phyloP scores from a whole-genome alignment of 371 early-diverging fungal genomes.

The Mycotypha africana region DNA sequence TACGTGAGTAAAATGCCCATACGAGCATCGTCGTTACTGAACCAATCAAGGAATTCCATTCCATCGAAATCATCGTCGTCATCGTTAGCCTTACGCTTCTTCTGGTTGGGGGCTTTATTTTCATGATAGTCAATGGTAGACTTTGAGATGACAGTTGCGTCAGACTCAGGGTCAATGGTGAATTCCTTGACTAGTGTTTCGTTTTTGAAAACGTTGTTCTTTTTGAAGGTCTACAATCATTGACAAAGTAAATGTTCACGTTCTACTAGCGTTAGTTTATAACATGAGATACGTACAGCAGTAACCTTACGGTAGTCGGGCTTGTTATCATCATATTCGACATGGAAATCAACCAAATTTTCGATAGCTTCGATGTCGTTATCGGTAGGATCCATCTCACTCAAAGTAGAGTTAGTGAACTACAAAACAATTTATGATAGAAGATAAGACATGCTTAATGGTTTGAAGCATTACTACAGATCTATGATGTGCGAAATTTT shows the following conservation, averaged over 20 bases:
- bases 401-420: slow-evolving; percentile 35
- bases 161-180: slow-evolving; percentile 36
- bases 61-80: slow-evolving; percentile 23
- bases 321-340: slow-evolving; percentile 45
- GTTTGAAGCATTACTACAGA: not conserved
- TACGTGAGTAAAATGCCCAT: slow-evolving; percentile 33
- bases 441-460: not conserved
- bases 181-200: slow-evolving; percentile 49
- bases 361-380: slow-evolving; percentile 40
- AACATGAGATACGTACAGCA: slow-evolving; percentile 36
- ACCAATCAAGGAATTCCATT: slow-evolving; percentile 43
- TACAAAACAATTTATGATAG: not conserved
- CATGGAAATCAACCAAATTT: slow-evolving; percentile 51
- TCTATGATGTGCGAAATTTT: not conserved
- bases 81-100: slow-evolving; percentile 33
- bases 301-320: slow-evolving; percentile 43
- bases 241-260: no score
- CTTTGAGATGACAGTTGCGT: slow-evolving; percentile 26
- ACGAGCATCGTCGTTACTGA: slow-evolving; percentile 33
- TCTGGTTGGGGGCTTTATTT: slow-evolving; percentile 38
- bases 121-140: slow-evolving; percentile 46
- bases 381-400: slow-evolving; percentile 12
- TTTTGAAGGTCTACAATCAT: slow-evolving; percentile 52
- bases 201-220: slow-evolving; percentile 53
- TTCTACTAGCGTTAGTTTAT: no score